Conservation (phyloP, 495 filamentous ascomycete genomes). For the Hyphodiscus hymeniophilus region DNA sequence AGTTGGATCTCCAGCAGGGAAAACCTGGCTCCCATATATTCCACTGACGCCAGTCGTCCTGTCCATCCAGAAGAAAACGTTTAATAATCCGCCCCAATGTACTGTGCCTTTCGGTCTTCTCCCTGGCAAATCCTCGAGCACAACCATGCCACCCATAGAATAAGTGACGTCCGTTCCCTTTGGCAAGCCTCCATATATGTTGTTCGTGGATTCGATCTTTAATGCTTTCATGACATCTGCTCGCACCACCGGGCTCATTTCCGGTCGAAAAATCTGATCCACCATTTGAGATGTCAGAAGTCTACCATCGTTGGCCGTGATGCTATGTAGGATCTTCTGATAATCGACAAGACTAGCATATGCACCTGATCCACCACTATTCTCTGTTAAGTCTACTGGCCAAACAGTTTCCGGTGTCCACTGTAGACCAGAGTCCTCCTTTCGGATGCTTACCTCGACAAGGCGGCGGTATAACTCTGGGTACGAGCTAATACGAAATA, state of each 20-base stretch:
- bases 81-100: constrained; percentile 16
- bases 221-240: neutral
- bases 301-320: constrained; percentile 35
- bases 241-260: constrained; percentile 17
- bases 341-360: constrained; percentile 30
- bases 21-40: constrained; percentile 14
- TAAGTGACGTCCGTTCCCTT: constrained; percentile 19
- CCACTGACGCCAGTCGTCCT: constrained; percentile 10
- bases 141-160: constrained; percentile 28
- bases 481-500: constrained; percentile 37
- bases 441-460: constrained; percentile 27
- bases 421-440: constrained; percentile 13
- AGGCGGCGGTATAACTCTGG: constrained; percentile 27
- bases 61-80: constrained; percentile 18
- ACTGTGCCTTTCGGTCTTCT: constrained; percentile 22
- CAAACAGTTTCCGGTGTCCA: neutral
- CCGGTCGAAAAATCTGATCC: constrained; percentile 36
- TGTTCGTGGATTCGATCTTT: neutral
- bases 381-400: neutral
- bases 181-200: neutral
- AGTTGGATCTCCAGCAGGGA: constrained; percentile 13
- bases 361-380: constrained; percentile 37
- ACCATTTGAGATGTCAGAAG: constrained; percentile 31
- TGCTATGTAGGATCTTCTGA: constrained; percentile 33
- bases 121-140: constrained; percentile 20